These are phyloP conservation scores for Botrytis paeoniae DNA, from an alignment of 2,329 filamentous ascomycete species.

Conservation along the genomic window DNA sequence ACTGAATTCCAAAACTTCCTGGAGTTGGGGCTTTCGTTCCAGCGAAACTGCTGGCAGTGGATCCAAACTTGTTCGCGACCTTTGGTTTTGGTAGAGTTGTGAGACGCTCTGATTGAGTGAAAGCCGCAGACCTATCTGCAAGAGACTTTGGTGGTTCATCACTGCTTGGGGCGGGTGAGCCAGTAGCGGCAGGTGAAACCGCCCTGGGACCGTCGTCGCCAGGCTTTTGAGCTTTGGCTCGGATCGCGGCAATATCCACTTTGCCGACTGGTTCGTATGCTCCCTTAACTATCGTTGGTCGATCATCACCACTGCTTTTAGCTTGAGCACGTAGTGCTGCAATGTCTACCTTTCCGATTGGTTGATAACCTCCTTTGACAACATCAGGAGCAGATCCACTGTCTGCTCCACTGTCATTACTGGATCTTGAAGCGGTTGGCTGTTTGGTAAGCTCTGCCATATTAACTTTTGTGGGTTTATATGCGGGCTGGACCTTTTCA, in stretches of 20 bases:
- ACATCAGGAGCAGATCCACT: conserved; percentile 56
- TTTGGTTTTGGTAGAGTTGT: conserved; percentile 92
- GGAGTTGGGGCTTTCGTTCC: conserved; percentile 90
- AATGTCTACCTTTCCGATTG: conserved; percentile 96
- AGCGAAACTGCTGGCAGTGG: conserved; percentile 65
- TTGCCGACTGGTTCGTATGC: conserved; percentile 94
- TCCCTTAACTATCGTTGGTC: conserved; percentile 83
- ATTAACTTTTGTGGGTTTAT: conserved; percentile 94
- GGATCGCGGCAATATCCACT: conserved; percentile 93
- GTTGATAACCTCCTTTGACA: conserved; percentile 84
- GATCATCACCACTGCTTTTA: conserved; percentile 68
- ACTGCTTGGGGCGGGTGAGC: conserved; percentile 36
- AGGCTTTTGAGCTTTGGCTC: conserved; percentile 73
- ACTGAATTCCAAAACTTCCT: conserved; percentile 62
- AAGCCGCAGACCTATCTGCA: conserved; percentile 73
- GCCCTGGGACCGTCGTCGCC: conserved; percentile 39
- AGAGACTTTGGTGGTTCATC: conserved; percentile 58
- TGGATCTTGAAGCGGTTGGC: conserved; percentile 57
- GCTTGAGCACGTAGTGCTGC: conserved; percentile 78
- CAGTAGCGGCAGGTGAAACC: conserved; percentile 45
- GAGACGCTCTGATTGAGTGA: conserved; percentile 73
- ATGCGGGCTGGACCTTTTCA: conserved; percentile 88
- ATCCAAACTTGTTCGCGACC: conserved; percentile 82
- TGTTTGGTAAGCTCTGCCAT: conserved; percentile 80
- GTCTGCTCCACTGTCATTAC: conserved; percentile 45